Conservation (phyloP, 2,329 filamentous ascomycete species). For the Aurifilum marmelostoma region DNA sequence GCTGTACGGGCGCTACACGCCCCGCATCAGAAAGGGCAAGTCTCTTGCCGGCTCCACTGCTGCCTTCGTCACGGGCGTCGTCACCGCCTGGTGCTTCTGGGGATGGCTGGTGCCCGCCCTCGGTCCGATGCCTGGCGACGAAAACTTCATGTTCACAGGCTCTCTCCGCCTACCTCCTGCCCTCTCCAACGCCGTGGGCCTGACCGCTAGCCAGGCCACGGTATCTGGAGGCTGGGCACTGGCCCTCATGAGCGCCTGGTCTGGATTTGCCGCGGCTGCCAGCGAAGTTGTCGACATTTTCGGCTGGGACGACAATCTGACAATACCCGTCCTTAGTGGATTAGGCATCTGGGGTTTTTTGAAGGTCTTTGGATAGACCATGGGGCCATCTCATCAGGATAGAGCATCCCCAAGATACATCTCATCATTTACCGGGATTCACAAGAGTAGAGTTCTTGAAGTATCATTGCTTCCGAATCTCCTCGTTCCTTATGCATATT, state of each 20-base stretch:
- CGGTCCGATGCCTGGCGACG: conserved; percentile 70
- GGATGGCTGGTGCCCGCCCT: conserved; percentile 76
- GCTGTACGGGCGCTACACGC: conserved; percentile 86
- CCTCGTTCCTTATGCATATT: neutral
- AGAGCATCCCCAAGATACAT: neutral
- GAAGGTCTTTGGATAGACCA: conserved; percentile 71
- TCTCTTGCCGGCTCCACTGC: conserved; percentile 87
- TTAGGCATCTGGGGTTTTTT: conserved; percentile 90
- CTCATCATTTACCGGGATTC: neutral
- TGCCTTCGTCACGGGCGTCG: conserved; percentile 80
- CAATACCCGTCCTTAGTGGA: conserved; percentile 90
- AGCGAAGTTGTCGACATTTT: conserved; percentile 92
- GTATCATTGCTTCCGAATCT: neutral
- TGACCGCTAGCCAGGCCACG: conserved; percentile 60
- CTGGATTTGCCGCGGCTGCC: conserved; percentile 83
- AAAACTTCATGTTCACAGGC: conserved; percentile 81
- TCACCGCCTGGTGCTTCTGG: conserved; percentile 85
- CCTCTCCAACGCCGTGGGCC: conserved; percentile 62
- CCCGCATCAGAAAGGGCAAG: conserved; percentile 82
- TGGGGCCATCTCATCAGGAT: neutral
- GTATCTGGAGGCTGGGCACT: conserved; percentile 75
- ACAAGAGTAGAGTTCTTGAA: neutral
- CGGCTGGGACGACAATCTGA: conserved; percentile 96
- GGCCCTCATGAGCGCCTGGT: conserved; percentile 79
- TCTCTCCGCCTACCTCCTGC: conserved; percentile 68